Evolutionary conservation across 169 alveolate species (phyloP), one percentile per base, ranked within the genome.

Genomic region (Plasmodium fragile): DNA sequence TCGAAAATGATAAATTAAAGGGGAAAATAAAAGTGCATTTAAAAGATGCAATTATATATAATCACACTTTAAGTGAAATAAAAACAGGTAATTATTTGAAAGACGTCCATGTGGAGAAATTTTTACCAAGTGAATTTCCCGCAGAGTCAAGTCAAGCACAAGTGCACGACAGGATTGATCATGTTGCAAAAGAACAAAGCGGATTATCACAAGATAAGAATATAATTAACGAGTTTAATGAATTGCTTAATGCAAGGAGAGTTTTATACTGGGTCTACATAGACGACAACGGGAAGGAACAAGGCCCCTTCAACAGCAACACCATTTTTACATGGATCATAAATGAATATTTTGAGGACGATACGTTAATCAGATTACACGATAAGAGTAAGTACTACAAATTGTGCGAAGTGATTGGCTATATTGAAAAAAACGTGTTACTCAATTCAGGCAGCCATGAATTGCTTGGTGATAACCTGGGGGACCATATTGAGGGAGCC

Each of bases 251-350:
- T 69, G 81, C 81, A 11, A 55, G 81, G 32, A 82, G 73, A 25
- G 92, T 94, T 45, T 85, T 95, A 75, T 89, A 92, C 65, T 95
- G 96, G 96, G 95, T 92, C 13, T 95, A 95, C 69, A 32, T 95
- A 79, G 96, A 95, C 89, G 96, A 95, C 34, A 55, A 92, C 34
- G 83, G 83, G 41, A 80, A 82, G 52, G 92, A 90, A 69, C 93
- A 93, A 41, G 96, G 96, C 11, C 96, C 96, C 16, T 95, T 83
- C 87, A 95, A 91, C 49, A 95, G 96, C 28, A 53, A 92, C 53
- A 83, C 94, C 30, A 95, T 95, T 89, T 92, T 95, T 81, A 92
- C 94, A 13, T 95, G 96, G 96, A 65, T 95, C 59, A 55, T 81
- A 25, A 95, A 85, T 65, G 96, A 93, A 11, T 95, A 85, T 83